phyloP scores from a whole-genome alignment of 306 rosid genomes.

The Malus fusca region DNA sequence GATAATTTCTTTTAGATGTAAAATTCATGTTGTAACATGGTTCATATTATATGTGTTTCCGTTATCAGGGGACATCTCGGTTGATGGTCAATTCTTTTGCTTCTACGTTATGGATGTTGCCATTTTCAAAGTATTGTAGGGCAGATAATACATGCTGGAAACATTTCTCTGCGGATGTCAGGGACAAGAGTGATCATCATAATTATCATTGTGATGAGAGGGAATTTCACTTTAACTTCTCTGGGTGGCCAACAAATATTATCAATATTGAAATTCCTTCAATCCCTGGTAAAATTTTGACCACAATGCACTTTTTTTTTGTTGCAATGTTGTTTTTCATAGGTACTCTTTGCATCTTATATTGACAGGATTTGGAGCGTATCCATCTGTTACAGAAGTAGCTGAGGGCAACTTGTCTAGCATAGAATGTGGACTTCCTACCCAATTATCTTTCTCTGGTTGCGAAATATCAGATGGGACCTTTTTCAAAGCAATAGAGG shows the following conservation, averaged over 20 bases:
- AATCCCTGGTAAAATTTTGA: constrained; percentile 44
- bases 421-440: constrained; percentile 87
- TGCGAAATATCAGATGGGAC: constrained; percentile 93
- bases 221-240: constrained; percentile 48
- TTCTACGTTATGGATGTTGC: constrained; percentile 95
- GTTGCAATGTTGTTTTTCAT: constrained; percentile 16
- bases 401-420: constrained; percentile 53
- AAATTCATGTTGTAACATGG: constrained; percentile 27
- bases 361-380: constrained; percentile 59
- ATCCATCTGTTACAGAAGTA: constrained; percentile 64
- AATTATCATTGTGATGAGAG: constrained; percentile 68
- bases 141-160: constrained; percentile 51
- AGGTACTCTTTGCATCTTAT: constrained; percentile 12
- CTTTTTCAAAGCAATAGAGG: constrained; percentile 89
- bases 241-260: constrained; percentile 94
- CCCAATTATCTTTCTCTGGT: constrained; percentile 91
- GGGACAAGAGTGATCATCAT: constrained; percentile 22
- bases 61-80: constrained; percentile 96
- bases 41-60: constrained; percentile 25
- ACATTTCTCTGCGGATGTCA: constrained; percentile 51
- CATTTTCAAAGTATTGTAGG: constrained; percentile 86
- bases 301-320: constrained; percentile 12
- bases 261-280: constrained; percentile 89
- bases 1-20: not conserved
- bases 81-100: constrained; percentile 85